phyloP scores from a whole-genome alignment of 306 rosid species.

The Ceratonia siliqua region DNA sequence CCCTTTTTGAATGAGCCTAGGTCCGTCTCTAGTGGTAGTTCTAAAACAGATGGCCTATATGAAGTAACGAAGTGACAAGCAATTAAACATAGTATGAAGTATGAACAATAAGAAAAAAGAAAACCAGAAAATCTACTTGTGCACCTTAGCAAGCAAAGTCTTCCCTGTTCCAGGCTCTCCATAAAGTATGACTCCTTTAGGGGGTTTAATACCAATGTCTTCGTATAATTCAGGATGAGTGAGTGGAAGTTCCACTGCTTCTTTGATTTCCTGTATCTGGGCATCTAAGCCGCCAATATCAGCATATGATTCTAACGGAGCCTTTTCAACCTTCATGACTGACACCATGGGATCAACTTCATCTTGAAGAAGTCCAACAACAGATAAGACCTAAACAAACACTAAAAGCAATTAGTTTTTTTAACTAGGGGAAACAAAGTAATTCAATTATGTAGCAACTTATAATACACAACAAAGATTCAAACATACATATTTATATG shows the following conservation, averaged over 20 bases:
- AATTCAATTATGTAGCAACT: not conserved
- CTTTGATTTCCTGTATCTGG: slow-evolving; percentile 97
- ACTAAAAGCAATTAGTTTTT: not conserved
- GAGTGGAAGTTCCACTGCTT: slow-evolving; percentile 97
- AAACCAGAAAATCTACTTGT: not conserved
- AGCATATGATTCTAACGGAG: slow-evolving; percentile 96
- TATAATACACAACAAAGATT: not conserved
- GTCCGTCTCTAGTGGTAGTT: not conserved
- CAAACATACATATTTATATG: not conserved
- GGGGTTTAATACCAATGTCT: slow-evolving; percentile 98
- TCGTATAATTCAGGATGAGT: slow-evolving; percentile 96
- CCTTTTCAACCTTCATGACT: slow-evolving; percentile 88
- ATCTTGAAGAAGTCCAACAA: slow-evolving; percentile 98
- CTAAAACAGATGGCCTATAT: not conserved
- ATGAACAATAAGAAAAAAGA: not conserved
- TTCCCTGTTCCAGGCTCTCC: slow-evolving; percentile 99
- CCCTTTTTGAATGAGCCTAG: not conserved
- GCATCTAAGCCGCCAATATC: slow-evolving; percentile 99
- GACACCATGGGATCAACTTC: slow-evolving; percentile 98
- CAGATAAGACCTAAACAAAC: slow-evolving; percentile 73
- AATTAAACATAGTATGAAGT: not conserved
- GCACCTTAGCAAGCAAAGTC: slow-evolving; percentile 98
- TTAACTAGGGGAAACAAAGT: not conserved
- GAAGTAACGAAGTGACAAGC: not conserved
- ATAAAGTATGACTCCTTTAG: slow-evolving; percentile 88